Evolutionary conservation across 495 filamentous ascomycete genomes (phyloP).

Genomic region (Physcia stellaris): DNA sequence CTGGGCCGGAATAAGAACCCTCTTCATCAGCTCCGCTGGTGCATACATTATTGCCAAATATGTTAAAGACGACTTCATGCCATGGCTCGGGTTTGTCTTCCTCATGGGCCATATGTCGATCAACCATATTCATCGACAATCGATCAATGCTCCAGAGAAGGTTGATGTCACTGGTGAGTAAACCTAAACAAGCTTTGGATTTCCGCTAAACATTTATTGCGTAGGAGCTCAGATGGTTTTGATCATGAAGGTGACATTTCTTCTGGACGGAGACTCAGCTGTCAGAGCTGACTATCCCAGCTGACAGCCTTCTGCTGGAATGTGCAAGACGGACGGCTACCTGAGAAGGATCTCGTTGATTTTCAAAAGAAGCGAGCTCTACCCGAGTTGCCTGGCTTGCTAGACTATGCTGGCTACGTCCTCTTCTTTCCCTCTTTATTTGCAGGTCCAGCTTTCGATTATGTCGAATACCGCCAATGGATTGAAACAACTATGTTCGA

Average conservation of each 20-base stretch:
- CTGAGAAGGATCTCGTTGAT: constrained; percentile 66
- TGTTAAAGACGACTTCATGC: constrained; percentile 88
- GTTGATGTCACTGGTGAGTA: constrained; percentile 70
- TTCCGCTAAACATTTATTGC: neutral
- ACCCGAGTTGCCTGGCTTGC: constrained; percentile 49
- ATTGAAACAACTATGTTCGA: constrained; percentile 92
- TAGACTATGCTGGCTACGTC: constrained; percentile 82
- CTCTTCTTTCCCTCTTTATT: constrained; percentile 89
- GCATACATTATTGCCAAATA: constrained; percentile 76
- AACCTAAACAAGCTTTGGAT: neutral
- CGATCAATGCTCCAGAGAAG: constrained; percentile 42
- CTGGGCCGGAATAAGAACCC: constrained; percentile 71
- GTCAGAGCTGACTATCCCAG: constrained; percentile 10
- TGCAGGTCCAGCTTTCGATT: constrained; percentile 84
- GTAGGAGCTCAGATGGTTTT: constrained; percentile 82
- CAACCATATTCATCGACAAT: constrained; percentile 74
- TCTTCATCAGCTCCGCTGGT: constrained; percentile 63
- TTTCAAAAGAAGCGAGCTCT: constrained; percentile 76
- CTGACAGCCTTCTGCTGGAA: constrained; percentile 97
- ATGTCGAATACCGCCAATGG: constrained; percentile 81
- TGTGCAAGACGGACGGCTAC: constrained; percentile 74
- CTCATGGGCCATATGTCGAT: constrained; percentile 91
- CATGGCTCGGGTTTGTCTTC: constrained; percentile 91
- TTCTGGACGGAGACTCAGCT: neutral
- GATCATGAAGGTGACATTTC: constrained; percentile 62